phyloP scores from a whole-genome alignment of 2,329 filamentous ascomycete genomes.

The Paracoccidioides lutzii region DNA sequence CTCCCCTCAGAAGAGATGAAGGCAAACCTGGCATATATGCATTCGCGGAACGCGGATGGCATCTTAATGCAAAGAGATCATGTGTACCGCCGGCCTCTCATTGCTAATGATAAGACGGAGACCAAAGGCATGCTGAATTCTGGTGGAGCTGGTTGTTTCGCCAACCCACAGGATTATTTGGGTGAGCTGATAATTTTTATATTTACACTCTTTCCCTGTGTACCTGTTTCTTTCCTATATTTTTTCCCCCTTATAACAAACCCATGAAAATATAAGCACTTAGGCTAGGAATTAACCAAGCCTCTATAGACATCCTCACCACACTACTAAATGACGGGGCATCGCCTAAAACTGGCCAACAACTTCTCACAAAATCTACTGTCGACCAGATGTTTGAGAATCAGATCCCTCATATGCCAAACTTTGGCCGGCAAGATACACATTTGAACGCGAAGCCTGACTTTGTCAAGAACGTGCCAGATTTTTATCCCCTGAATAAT shows the following conservation, averaged over 20 bases:
- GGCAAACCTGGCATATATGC: conserved; percentile 44
- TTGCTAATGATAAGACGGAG: conserved; percentile 33
- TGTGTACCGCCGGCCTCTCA: conserved; percentile 35
- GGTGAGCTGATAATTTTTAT: conserved; percentile 29
- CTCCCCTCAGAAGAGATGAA: conserved; percentile 44
- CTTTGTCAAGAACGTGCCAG: conserved; percentile 36
- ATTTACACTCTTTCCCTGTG: neutral
- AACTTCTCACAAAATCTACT: conserved; percentile 44
- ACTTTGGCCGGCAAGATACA: conserved; percentile 35
- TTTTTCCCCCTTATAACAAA: neutral
- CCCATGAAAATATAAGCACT: neutral
- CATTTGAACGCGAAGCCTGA: conserved; percentile 38
- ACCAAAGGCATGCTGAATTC: conserved; percentile 40
- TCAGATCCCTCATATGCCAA: conserved; percentile 43
- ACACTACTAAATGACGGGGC: conserved; percentile 52
- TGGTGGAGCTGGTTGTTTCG: conserved; percentile 50
- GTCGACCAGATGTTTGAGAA: conserved; percentile 54
- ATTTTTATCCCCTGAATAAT: conserved; percentile 39
- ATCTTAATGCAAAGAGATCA: conserved; percentile 37
- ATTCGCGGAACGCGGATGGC: conserved; percentile 38
- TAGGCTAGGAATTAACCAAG: neutral
- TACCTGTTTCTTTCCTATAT: neutral
- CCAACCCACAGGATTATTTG: conserved; percentile 47
- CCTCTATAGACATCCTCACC: conserved; percentile 45
- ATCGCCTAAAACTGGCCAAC: conserved; percentile 42